Base-by-base conservation (phyloP, 257 asterid species). In the Echites panduratus region DNA sequence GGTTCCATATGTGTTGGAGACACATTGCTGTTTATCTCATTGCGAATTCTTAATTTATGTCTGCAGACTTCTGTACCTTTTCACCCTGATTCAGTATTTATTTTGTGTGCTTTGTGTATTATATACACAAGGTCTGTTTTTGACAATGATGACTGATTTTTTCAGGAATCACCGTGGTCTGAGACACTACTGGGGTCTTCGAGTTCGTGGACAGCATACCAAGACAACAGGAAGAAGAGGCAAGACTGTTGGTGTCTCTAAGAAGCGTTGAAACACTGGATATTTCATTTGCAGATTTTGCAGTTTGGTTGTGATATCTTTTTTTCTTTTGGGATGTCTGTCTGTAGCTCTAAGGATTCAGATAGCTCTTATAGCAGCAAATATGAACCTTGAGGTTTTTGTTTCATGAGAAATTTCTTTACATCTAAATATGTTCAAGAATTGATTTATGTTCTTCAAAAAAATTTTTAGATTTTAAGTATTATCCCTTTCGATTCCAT, bases 131-230 rank as follows among this genome's bases (percentile, higher is more conserved):
- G 48, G 48, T 11, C 7, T 44, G 48, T 2, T 44, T 44, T 44
- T 11, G 12, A 44, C 9, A 44, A 8, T 44, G 48, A 44, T 44
- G 48, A 44, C 48, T 44, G 9, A 1, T 7, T 48, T 16, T 68
- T 27, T 5, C 80, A 92, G 97, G 83, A 89, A 92, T 59, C 98
- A 92, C 71, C 96, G 98, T 79, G 98, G 98, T 75, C 93, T 92
- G 45, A 93, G 96, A 76, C 98, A 92, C 77, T 92, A 87, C 84
- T 92, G 98, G 98, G 98, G 98, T 63, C 90, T 92, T 41, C 88
- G 98, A 1, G 96, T 92, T 22, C 96, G 98, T 71, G 98, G 98
- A 64, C 98, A 92, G 87, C 98, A 92, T 86, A 92, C 98, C 80
- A 92, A 92, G 82, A 92, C 98, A 17, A 92, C 98, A 4, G 96